Evolutionary conservation across 2,329 filamentous ascomycete genomes (phyloP).

Genomic region (Plenodomus biglobosus): DNA sequence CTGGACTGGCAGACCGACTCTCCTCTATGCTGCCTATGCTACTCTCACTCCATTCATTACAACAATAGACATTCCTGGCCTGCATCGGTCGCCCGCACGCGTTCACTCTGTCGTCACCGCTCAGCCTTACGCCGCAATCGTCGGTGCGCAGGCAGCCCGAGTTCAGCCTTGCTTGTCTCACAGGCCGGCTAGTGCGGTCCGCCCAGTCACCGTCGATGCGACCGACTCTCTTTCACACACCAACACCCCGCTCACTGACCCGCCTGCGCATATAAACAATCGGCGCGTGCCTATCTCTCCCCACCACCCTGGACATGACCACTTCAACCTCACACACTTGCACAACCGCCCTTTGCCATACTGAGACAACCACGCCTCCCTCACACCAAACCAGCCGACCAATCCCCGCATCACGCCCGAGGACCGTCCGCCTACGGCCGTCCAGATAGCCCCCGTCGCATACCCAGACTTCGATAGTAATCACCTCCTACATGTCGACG

Average conservation of each 20-base stretch:
- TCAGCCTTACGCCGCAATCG: conserved; percentile 26
- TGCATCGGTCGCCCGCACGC: neutral
- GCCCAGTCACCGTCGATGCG: conserved; percentile 19
- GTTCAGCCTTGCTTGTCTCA: conserved; percentile 17
- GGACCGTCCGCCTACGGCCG: conserved; percentile 28
- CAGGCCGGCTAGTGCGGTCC: conserved; percentile 19
- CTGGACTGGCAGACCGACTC: neutral
- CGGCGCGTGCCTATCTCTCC: conserved; percentile 28
- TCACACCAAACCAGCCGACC: conserved; percentile 25
- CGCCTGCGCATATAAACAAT: conserved; percentile 12
- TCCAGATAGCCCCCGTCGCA: conserved; percentile 25
- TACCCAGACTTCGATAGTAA: conserved; percentile 3
- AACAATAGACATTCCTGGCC: neutral
- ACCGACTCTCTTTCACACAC: conserved; percentile 14
- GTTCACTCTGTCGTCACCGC: conserved; percentile 1
- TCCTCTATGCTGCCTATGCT: no score
- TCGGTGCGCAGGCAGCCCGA: conserved; percentile 20
- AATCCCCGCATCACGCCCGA: conserved; percentile 15
- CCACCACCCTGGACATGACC: conserved; percentile 39
- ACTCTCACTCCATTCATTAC: no score
- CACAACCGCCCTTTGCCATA: conserved; percentile 23
- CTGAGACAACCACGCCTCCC: conserved; percentile 21
- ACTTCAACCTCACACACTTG: conserved; percentile 28
- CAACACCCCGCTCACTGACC: conserved; percentile 10
- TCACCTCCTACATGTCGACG: conserved; percentile 36